phyloP scores from a whole-genome alignment of 2,329 filamentous ascomycete genomes.

The Scytalidium lignicola region DNA sequence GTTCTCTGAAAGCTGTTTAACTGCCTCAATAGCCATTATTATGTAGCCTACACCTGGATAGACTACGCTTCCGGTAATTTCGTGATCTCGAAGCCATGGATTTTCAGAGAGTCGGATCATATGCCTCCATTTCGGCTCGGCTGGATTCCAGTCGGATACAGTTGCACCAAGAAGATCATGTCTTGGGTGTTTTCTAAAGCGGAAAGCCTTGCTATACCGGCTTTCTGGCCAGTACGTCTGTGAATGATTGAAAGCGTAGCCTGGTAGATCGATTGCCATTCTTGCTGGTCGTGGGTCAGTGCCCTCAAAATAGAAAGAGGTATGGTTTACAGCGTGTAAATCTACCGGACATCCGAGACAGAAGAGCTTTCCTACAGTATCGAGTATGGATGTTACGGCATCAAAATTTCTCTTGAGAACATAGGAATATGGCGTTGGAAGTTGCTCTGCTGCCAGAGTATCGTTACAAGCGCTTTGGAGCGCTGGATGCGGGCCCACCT shows the following conservation, averaged over 20 bases:
- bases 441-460: not conserved
- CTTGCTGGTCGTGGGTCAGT: not conserved
- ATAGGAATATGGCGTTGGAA: not conserved
- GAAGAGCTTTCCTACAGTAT: slow-evolving; percentile 1
- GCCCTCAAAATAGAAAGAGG: not conserved
- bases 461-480: slow-evolving; percentile 9
- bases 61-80: slow-evolving; percentile 15
- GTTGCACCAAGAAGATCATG: slow-evolving; percentile 29
- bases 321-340: not conserved
- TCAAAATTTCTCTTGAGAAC: slow-evolving; percentile 3
- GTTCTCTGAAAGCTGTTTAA: slow-evolving; percentile 3
- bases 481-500: slow-evolving; percentile 12
- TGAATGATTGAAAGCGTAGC: slow-evolving; percentile 50
- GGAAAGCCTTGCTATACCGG: slow-evolving; percentile 37
- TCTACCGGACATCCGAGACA: not conserved
- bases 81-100: slow-evolving; percentile 27
- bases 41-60: slow-evolving; percentile 28
- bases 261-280: slow-evolving; percentile 38
- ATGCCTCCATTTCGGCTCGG: slow-evolving; percentile 26
- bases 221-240: slow-evolving; percentile 48
- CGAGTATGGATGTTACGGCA: not conserved
- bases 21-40: slow-evolving; percentile 26
- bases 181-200: slow-evolving; percentile 38
- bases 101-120: slow-evolving; percentile 18
- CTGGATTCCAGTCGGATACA: slow-evolving; percentile 10